Percentiles rank a stretch among this genome's conserved stretches.
Evolutionary conservation across 2,329 filamentous ascomycete species (phyloP).

Genomic region (Cercospora sesami): DNA sequence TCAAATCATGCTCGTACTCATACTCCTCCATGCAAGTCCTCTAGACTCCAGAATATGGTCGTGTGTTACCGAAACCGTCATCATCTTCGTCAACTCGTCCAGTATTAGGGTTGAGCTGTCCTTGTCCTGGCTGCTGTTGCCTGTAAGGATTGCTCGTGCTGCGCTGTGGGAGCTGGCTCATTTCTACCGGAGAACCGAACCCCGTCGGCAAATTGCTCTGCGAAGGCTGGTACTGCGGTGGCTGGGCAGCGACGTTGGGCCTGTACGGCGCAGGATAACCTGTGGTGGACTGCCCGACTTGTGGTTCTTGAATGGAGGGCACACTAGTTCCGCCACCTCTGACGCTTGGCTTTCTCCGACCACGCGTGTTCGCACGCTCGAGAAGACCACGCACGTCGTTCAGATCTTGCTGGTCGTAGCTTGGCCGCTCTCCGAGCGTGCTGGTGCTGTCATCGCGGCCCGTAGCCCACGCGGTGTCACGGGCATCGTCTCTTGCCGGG

Average conservation of each 20-base stretch:
- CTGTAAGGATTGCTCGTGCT: constrained; percentile 32
- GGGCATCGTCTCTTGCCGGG: constrained; percentile 43
- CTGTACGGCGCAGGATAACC: constrained; percentile 16
- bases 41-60: constrained; percentile 30
- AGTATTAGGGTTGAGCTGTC: constrained; percentile 8
- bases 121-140: constrained; percentile 9
- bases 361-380: constrained; percentile 47
- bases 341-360: constrained; percentile 43
- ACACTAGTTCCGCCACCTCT: constrained; percentile 26
- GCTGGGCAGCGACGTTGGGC: constrained; percentile 15
- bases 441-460: constrained; percentile 41
- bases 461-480: constrained; percentile 47
- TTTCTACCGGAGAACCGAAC: constrained; percentile 21
- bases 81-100: constrained; percentile 26
- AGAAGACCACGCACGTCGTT: constrained; percentile 51
- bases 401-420: constrained; percentile 46
- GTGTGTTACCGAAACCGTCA: constrained; percentile 20
- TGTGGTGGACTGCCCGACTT: constrained; percentile 5
- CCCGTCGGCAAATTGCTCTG: constrained; percentile 18
- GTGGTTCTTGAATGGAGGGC: constrained; percentile 37
- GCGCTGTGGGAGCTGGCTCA: constrained; percentile 28
- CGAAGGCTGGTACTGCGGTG: constrained; percentile 21
- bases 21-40: not conserved
- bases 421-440: constrained; percentile 43
- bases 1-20: not conserved